Conservation (phyloP, 495 filamentous ascomycete species). For the Penicillium verhagenii region DNA sequence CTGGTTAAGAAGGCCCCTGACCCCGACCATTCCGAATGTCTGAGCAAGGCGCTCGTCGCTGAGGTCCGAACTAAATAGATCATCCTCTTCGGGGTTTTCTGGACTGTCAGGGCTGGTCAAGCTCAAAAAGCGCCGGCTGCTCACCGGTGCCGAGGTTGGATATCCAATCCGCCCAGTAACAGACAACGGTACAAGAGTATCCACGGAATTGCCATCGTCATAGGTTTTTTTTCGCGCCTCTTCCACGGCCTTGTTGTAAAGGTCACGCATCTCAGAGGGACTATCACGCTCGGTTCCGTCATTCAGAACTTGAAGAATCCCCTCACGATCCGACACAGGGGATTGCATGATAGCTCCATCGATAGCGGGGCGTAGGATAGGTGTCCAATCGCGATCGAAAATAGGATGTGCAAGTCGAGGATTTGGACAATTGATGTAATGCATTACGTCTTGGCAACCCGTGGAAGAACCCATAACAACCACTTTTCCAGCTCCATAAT, state of each 20-base stretch:
- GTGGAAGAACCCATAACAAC: conserved; percentile 73
- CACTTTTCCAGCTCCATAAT: conserved; percentile 26
- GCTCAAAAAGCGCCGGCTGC: conserved; percentile 62
- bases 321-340: conserved; percentile 75
- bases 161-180: conserved; percentile 38
- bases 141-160: conserved; percentile 51
- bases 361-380: conserved; percentile 41
- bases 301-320: conserved; percentile 43
- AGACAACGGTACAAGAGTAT: conserved; percentile 35
- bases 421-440: conserved; percentile 55
- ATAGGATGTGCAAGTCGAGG: conserved; percentile 32
- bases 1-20: conserved; percentile 50
- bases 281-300: conserved; percentile 32
- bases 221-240: conserved; percentile 23
- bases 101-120: conserved; percentile 55
- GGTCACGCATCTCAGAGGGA: conserved; percentile 22
- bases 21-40: conserved; percentile 63
- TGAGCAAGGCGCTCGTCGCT: conserved; percentile 50
- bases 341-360: conserved; percentile 86
- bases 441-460: conserved; percentile 81
- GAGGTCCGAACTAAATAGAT: conserved; percentile 82
- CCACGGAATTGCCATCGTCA: conserved; percentile 22
- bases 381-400: conserved; percentile 30
- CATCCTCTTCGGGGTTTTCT: conserved; percentile 66
- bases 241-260: conserved; percentile 31